phyloP scores from a whole-genome alignment of 164 flowering plant genomes.

The Euptelea pleiosperma region DNA sequence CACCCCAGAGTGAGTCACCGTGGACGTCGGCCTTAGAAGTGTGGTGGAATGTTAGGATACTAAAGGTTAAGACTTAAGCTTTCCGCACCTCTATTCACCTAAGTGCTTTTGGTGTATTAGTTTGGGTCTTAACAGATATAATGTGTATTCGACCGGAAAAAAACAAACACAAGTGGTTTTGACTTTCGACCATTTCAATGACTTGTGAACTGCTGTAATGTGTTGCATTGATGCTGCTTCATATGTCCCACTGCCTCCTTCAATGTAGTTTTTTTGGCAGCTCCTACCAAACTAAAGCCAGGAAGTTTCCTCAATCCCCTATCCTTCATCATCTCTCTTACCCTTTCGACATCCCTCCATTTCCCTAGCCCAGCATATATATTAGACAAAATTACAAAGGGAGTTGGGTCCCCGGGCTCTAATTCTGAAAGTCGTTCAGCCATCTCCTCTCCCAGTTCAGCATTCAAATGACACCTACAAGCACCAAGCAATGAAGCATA shows the following conservation, averaged over 20 bases:
- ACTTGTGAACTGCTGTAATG: no score
- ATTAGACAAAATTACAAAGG: constrained; percentile 56
- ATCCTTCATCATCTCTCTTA: constrained; percentile 43
- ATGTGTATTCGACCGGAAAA: no score
- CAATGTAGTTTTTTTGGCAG: not conserved
- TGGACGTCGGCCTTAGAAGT: no score
- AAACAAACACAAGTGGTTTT: no score
- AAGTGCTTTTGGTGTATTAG: no score
- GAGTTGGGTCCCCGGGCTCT: constrained; percentile 60
- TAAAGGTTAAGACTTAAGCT: no score
- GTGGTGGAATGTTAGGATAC: no score
- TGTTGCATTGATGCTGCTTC: not conserved
- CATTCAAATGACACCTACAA: constrained; percentile 39
- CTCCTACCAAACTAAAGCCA: constrained; percentile 42
- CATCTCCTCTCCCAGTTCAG: constrained; percentile 58
- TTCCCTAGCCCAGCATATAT: constrained; percentile 57
- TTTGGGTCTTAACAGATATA: no score
- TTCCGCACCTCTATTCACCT: no score
- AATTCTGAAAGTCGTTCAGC: constrained; percentile 41
- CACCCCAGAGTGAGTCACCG: no score
- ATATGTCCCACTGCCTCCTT: no score
- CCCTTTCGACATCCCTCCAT: constrained; percentile 63
- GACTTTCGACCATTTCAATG: no score
- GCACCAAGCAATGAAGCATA: constrained; percentile 69
- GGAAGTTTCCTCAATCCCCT: constrained; percentile 45